phyloP scores from a whole-genome alignment of 1,284 basidiomycete species.

The Ustilago bromivora region DNA sequence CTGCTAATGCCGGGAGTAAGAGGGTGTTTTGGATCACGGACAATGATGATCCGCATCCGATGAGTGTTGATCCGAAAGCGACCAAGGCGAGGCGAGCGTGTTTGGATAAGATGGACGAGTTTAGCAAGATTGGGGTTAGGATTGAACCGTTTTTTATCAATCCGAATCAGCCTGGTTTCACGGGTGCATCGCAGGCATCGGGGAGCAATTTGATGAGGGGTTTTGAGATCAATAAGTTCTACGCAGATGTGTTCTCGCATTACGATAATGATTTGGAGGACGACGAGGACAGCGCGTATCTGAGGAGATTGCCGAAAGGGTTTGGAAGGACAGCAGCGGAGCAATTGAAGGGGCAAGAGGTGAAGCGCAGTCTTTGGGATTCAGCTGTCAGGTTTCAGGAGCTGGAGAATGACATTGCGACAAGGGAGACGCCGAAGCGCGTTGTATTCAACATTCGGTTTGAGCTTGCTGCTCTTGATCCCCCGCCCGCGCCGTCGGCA shows the following conservation, averaged over 20 bases:
- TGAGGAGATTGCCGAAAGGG: slow-evolving; percentile 23
- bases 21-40: slow-evolving; percentile 93
- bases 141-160: slow-evolving; percentile 94
- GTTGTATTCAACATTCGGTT: slow-evolving; percentile 85
- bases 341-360: slow-evolving; percentile 42
- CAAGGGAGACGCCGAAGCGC: slow-evolving; percentile 83
- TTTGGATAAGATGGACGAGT: slow-evolving; percentile 73
- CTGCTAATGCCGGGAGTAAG: slow-evolving; percentile 85
- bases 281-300: slow-evolving; percentile 24
- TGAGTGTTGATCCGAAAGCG: slow-evolving; percentile 71
- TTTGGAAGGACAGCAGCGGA: slow-evolving; percentile 34
- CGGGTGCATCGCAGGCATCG: slow-evolving; percentile 5
- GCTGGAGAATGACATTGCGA: slow-evolving; percentile 65
- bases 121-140: slow-evolving; percentile 81
- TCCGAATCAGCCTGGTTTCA: slow-evolving; percentile 74
- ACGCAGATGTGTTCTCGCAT: slow-evolving; percentile 62
- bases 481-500: slow-evolving; percentile 5
- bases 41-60: slow-evolving; percentile 77
- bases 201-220: slow-evolving; percentile 73
- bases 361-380: slow-evolving; percentile 53
- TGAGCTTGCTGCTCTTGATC: slow-evolving; percentile 74
- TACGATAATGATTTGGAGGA: slow-evolving; percentile 63
- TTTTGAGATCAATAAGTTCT: slow-evolving; percentile 77
- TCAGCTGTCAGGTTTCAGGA: slow-evolving; percentile 58
- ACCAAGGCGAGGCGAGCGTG: slow-evolving; percentile 44